Evolutionary conservation across 1,139 yeast genomes (phyloP).

Genomic region (Magnusiomyces suaveolens): DNA sequence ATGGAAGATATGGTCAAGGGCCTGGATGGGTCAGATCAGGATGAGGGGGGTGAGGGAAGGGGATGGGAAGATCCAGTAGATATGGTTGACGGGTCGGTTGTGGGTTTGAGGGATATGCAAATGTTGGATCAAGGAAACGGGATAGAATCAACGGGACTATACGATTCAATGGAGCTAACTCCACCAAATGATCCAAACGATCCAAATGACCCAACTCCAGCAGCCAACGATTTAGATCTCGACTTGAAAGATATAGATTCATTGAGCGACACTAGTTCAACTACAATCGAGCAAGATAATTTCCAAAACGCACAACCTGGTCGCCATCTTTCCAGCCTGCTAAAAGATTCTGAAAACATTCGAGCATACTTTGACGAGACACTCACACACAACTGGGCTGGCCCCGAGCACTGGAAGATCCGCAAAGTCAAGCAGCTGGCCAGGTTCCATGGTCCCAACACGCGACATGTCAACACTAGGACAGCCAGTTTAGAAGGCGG

Average conservation of each 20-base stretch:
- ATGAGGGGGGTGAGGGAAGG: neutral
- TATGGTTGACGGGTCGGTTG: too few species aligned
- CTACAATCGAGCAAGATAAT: too few species aligned
- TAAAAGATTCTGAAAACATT: conserved; percentile 30
- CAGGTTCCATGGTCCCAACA: too few species aligned
- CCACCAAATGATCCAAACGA: too few species aligned
- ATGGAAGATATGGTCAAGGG: conserved; percentile 51
- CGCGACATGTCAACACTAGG: too few species aligned
- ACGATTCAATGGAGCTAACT: too few species aligned
- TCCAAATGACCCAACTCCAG: too few species aligned
- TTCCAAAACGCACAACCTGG: too few species aligned
- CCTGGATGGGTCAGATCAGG: conserved; percentile 20
- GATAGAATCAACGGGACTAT: neutral
- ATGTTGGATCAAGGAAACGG: conserved; percentile 10
- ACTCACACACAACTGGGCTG: conserved; percentile 69
- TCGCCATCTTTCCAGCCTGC: neutral
- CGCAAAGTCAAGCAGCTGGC: conserved; percentile 41
- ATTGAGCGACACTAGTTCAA: too few species aligned
- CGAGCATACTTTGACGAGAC: conserved; percentile 73
- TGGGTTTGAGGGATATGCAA: too few species aligned
- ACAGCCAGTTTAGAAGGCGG: conserved; percentile 34
- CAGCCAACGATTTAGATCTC: too few species aligned
- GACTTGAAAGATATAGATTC: too few species aligned
- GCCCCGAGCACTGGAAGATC: conserved; percentile 92
- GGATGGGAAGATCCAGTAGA: conserved; percentile 3